These are phyloP conservation scores for Vaccinium myrtillus DNA, from an alignment of 148 eudicot species.

Conservation along the genomic window DNA sequence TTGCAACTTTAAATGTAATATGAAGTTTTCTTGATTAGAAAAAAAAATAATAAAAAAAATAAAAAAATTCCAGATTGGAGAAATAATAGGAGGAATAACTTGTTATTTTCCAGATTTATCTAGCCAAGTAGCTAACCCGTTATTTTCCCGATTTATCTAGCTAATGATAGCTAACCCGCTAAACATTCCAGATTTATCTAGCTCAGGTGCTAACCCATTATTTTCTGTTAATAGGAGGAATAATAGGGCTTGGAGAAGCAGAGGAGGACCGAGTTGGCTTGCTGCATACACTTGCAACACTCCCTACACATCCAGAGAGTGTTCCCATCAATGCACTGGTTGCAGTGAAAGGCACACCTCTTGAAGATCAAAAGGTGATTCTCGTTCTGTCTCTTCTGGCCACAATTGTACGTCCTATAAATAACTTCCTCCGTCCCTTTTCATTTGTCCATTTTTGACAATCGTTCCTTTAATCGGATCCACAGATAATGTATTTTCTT, in stretches of 20 bases:
- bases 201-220: not conserved
- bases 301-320: constrained; percentile 96
- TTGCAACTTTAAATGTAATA: not conserved
- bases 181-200: not conserved
- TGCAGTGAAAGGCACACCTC: constrained; percentile 98
- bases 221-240: constrained; percentile 66
- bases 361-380: constrained; percentile 88
- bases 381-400: constrained; percentile 4
- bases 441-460: not conserved
- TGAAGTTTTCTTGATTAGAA: not conserved
- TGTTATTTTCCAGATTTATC: no score
- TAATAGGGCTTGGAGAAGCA: constrained; percentile 96
- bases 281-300: constrained; percentile 92
- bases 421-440: not conserved
- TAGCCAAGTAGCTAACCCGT: no score
- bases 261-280: constrained; percentile 95
- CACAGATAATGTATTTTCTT: not conserved
- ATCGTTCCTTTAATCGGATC: not conserved
- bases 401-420: not conserved
- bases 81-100: no score
- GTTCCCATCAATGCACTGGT: constrained; percentile 96
- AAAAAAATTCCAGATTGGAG: not conserved
- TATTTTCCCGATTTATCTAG: no score
- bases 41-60: not conserved
- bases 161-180: not conserved